phyloP scores from a whole-genome alignment of 352 stramenopile genomes.

The Halophytophthora polymorphica region DNA sequence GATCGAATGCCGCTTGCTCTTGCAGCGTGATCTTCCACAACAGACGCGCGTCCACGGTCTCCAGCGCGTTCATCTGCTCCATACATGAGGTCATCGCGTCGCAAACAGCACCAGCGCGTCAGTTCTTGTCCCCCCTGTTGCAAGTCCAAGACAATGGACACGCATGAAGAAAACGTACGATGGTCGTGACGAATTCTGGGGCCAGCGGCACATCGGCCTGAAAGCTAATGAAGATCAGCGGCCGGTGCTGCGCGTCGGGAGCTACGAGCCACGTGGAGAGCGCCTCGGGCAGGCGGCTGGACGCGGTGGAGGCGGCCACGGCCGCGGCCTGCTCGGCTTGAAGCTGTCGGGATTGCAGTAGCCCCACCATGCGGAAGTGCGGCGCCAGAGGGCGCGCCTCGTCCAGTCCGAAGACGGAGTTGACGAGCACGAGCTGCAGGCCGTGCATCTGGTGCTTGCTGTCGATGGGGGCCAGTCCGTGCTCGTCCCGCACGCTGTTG shows the following conservation, averaged over 20 bases:
- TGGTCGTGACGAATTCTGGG: slow-evolving; percentile 49
- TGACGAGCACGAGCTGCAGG: slow-evolving; percentile 69
- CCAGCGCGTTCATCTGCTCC: slow-evolving; percentile 50
- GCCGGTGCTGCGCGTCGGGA: slow-evolving; percentile 21
- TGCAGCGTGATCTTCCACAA: slow-evolving; percentile 62
- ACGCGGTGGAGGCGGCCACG: slow-evolving; percentile 11
- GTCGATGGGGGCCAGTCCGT: slow-evolving; percentile 44
- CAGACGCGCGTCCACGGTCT: slow-evolving; percentile 44
- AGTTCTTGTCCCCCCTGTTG: slow-evolving; percentile 8
- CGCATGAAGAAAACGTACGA: slow-evolving; percentile 29
- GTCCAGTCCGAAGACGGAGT: slow-evolving; percentile 83
- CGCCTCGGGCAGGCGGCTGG: slow-evolving; percentile 30
- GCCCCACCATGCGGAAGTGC: slow-evolving; percentile 74
- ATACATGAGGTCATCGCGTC: not conserved
- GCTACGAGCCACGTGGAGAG: slow-evolving; percentile 35
- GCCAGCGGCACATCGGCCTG: slow-evolving; percentile 40
- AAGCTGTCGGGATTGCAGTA: slow-evolving; percentile 41
- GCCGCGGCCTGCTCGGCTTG: slow-evolving; percentile 17
- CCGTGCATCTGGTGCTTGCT: slow-evolving; percentile 57
- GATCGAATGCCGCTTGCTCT: slow-evolving; percentile 55
- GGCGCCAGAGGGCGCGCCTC: slow-evolving; percentile 67
- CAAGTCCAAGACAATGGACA: not conserved
- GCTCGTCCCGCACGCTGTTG: slow-evolving; percentile 49
- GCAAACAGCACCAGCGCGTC: not conserved
- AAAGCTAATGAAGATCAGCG: slow-evolving; percentile 65